A percentile compares a stretch with the other conserved stretches of the same genome.
These are phyloP conservation scores for Rusavskia elegans DNA, from an alignment of 495 filamentous ascomycete genomes.

Conservation along the genomic window DNA sequence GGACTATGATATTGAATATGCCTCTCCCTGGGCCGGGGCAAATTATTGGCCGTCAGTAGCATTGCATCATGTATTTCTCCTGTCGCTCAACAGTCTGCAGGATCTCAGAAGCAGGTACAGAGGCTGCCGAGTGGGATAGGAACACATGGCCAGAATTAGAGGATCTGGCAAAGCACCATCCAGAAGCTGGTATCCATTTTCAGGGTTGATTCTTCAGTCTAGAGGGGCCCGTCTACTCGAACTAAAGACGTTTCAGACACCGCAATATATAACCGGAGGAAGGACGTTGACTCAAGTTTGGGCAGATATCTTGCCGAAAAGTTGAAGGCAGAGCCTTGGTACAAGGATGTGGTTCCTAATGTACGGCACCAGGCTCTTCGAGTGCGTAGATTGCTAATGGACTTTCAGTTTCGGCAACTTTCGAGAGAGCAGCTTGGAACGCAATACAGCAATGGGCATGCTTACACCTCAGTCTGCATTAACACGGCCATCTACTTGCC, in stretches of 20 bases:
- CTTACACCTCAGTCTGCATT: constrained; percentile 77
- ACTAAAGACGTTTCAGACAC: constrained; percentile 24
- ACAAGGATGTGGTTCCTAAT: constrained; percentile 56
- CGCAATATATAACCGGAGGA: constrained; percentile 45
- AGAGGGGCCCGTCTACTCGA: background rate
- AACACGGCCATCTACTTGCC: constrained; percentile 80
- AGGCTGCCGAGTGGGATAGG: constrained; percentile 43
- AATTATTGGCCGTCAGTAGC: constrained; percentile 69
- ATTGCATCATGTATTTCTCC: background rate
- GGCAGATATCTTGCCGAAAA: constrained; percentile 46
- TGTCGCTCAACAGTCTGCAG: constrained; percentile 18
- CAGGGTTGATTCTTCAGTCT: constrained; percentile 34
- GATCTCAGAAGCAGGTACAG: constrained; percentile 34
- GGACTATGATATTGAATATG: constrained; percentile 94
- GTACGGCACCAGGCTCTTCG: constrained; percentile 20
- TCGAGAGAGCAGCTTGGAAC: constrained; percentile 35
- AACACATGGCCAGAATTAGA: constrained; percentile 53
- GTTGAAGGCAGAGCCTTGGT: constrained; percentile 64
- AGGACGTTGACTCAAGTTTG: constrained; percentile 35
- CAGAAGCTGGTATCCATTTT: constrained; percentile 82
- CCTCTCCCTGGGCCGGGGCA: constrained; percentile 88
- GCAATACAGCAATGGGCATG: constrained; percentile 49
- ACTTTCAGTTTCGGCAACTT: constrained; percentile 38
- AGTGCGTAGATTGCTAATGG: background rate
- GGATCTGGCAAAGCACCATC: constrained; percentile 49